Percentiles rank a stretch among this genome's conserved stretches.
These are phyloP conservation scores for Coleophoma cylindrospora DNA, from an alignment of 2,329 filamentous ascomycete genomes.

Conservation along the genomic window DNA sequence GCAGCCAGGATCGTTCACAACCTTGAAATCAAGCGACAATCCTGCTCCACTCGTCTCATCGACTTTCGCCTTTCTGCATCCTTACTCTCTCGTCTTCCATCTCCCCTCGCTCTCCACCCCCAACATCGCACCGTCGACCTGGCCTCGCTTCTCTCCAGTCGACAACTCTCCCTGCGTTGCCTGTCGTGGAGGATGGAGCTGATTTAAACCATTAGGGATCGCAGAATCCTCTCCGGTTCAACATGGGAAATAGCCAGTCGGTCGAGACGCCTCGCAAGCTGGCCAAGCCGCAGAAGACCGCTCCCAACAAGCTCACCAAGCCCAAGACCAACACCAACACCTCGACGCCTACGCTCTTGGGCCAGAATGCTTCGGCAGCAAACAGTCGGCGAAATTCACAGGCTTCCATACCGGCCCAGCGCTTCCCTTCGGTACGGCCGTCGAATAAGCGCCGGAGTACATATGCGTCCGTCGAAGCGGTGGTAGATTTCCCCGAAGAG, in stretches of 20 bases:
- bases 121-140: constrained; percentile 1
- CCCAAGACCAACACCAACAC: constrained; percentile 24
- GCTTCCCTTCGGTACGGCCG: not conserved
- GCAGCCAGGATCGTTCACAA: not conserved
- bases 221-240: constrained; percentile 3
- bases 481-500: not conserved
- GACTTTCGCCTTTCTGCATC: constrained; percentile 5
- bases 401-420: constrained; percentile 6
- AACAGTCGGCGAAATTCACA: constrained; percentile 18
- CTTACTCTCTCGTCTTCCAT: constrained; percentile 8
- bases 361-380: constrained; percentile 6
- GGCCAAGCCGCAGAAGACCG: constrained; percentile 2
- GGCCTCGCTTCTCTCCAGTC: constrained; percentile 1
- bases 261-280: constrained; percentile 8
- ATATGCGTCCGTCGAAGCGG: not conserved
- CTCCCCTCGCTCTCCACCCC: constrained; percentile 1
- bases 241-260: constrained; percentile 24
- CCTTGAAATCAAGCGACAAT: not conserved
- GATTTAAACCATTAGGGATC: not conserved
- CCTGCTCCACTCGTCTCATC: not conserved
- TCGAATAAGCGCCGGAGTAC: not conserved
- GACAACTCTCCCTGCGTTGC: not conserved
- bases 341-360: constrained; percentile 13
- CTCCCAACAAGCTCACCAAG: constrained; percentile 24
- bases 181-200: constrained; percentile 11